A percentile compares a stretch with the other conserved stretches of the same genome.
phyloP scores from a whole-genome alignment of 495 filamentous ascomycete species.

The Talaromyces wortmannii region DNA sequence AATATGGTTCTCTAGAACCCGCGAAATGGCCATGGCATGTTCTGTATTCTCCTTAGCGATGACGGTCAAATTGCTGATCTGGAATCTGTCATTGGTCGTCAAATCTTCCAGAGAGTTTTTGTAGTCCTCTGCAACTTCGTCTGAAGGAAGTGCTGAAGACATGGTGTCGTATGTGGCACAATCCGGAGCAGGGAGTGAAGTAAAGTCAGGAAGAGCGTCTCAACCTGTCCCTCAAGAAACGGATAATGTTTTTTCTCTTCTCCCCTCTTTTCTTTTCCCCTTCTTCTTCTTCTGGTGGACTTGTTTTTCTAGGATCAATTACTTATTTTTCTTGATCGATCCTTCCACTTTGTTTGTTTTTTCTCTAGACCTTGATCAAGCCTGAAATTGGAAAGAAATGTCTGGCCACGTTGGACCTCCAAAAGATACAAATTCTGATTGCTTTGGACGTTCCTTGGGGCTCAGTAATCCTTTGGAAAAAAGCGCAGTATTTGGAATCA shows the following conservation, averaged over 20 bases:
- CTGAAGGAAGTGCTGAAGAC: slow-evolving; percentile 65
- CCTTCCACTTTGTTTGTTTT: slow-evolving; percentile 7
- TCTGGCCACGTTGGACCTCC: slow-evolving; percentile 1
- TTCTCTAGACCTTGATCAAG: slow-evolving; percentile 7
- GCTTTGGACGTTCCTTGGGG: slow-evolving; percentile 16
- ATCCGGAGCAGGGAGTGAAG: slow-evolving; percentile 2
- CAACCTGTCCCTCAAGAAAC: no score
- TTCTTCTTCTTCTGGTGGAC: slow-evolving; percentile 4
- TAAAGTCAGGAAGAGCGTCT: slow-evolving; percentile 4
- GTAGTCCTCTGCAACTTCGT: slow-evolving; percentile 93
- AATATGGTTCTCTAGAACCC: slow-evolving; percentile 86
- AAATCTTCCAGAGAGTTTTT: slow-evolving; percentile 87
- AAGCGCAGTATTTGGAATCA: slow-evolving; percentile 32
- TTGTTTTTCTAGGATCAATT: slow-evolving; percentile 2
- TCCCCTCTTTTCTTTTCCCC: not conserved
- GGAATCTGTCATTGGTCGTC: slow-evolving; percentile 77
- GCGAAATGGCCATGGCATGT: slow-evolving; percentile 85
- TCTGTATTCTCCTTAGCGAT: slow-evolving; percentile 96
- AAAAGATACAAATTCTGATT: slow-evolving; percentile 5
- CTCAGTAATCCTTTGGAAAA: slow-evolving; percentile 21
- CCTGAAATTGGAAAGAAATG: not conserved
- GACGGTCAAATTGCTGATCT: slow-evolving; percentile 91
- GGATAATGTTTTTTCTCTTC: not conserved
- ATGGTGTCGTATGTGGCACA: slow-evolving; percentile 41
- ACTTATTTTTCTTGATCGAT: slow-evolving; percentile 1